Evolutionary conservation across 495 filamentous ascomycete genomes (phyloP), one percentile per base, ranked within the genome.

Genomic region (Hyaloscypha hepaticicola): DNA sequence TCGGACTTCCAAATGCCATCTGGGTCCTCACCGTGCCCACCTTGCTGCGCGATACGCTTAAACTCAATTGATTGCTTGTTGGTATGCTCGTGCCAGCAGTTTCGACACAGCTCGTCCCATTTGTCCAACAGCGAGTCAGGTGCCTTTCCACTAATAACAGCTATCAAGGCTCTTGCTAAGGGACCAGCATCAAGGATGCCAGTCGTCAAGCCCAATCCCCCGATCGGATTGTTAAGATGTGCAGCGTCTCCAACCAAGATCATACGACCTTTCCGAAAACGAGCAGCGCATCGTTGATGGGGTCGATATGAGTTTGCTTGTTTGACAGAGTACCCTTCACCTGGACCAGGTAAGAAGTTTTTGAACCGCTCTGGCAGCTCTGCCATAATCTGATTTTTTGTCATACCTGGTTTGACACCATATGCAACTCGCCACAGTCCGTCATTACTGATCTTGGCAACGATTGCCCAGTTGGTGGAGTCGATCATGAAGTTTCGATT

Each of bases 341-440:
- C 22, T 16, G 19, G 48, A 5, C 5, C 6, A 51, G 48, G 5
- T 51, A n/a, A n/a, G 5, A 5, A 51, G 8, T 45, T 51, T 51
- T 5, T 51, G 22, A 51, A 7, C 48, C 19, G 16, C 22, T 51
- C 5, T 51, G 5, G 19, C 22, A 4, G 19, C 19, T 24, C 8
- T n/a, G 6, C 22, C 19, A 51, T 51, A 5, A 7, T n/a, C 48
- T 51, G 5, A n/a, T 7, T 7, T 24, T 51, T 24, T 6, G 48
- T 8, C 8, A 51, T n/a, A 16, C 48, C 48, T 51, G 22, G 4
- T 6, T n/a, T 24, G 16, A n/a, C 48, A n/a, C 48, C 48, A 51
- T 51, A 51, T 24, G 48, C 19, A 51, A 51, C 48, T n/a, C 48
- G 16, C 48, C 48, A 51, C 48, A 51, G 6, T n/a, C 48, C 48